Percentiles rank a stretch among this genome's conserved stretches.
Evolutionary conservation across 805 yeast genomes (phyloP).

Genomic region (Pichia occidentalis): DNA sequence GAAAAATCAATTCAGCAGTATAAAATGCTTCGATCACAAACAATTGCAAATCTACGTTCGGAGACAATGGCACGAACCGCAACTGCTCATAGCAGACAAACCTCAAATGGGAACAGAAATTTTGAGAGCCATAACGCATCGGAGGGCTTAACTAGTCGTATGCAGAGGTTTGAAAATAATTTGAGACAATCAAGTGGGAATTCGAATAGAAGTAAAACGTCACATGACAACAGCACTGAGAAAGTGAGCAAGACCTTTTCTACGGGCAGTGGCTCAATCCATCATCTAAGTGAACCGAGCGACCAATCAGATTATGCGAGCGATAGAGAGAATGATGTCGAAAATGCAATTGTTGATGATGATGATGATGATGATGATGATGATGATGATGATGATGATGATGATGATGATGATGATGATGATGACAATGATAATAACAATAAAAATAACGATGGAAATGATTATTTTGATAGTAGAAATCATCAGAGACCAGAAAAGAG

Average conservation of each 20-base stretch:
- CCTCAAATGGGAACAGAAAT: constrained; percentile 8
- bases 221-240: neutral
- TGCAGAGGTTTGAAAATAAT: constrained; percentile 9
- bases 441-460: neutral
- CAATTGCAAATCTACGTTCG: constrained; percentile 46
- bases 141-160: constrained; percentile 19
- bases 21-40: constrained; percentile 74
- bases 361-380: neutral
- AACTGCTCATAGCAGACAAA: constrained; percentile 8
- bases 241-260: neutral
- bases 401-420: neutral
- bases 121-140: constrained; percentile 27
- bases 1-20: constrained; percentile 70
- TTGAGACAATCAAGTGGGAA: neutral
- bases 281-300: constrained; percentile 39
- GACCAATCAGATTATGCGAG: constrained; percentile 24
- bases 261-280: constrained; percentile 12
- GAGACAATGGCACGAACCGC: constrained; percentile 24
- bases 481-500: neutral
- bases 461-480: neutral
- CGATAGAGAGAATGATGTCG: constrained; percentile 1
- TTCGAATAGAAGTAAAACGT: neutral
- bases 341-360: neutral
- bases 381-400: neutral
- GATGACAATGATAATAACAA: neutral